These are phyloP conservation scores for Phytophthora melonis DNA, from an alignment of 352 stramenopile genomes.

Conservation along the genomic window DNA sequence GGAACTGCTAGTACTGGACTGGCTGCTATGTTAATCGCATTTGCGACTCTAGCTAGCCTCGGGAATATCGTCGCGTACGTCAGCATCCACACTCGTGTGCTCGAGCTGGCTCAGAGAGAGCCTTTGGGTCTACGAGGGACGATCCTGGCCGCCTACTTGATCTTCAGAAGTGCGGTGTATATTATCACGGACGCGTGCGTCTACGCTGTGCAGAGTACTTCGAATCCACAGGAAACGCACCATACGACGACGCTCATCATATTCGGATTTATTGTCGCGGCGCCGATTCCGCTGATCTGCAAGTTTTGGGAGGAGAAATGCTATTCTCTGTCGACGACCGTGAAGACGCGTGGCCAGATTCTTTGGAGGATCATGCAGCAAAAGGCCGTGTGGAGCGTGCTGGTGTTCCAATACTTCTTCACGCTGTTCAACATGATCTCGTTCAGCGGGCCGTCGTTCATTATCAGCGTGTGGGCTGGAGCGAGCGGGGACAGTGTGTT, in stretches of 20 bases:
- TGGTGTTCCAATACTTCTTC: conserved; percentile 55
- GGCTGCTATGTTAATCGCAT: conserved; percentile 27
- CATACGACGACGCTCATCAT: conserved; percentile 34
- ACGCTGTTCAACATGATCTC: conserved; percentile 49
- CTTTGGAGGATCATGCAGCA: conserved; percentile 66
- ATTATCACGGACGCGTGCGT: conserved; percentile 24
- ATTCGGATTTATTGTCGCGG: conserved; percentile 38
- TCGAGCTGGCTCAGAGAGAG: conserved; percentile 58
- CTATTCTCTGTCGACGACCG: conserved; percentile 49
- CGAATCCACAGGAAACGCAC: conserved; percentile 7
- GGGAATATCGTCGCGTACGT: conserved; percentile 51
- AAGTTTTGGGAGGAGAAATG: conserved; percentile 53
- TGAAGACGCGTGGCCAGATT: conserved; percentile 51
- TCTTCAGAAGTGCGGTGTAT: conserved; percentile 38
- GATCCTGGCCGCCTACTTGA: conserved; percentile 53
- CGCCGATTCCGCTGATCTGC: conserved; percentile 46
- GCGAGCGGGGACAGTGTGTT: conserved; percentile 36
- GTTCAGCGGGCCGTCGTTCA: conserved; percentile 35
- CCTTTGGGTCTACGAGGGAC: conserved; percentile 40
- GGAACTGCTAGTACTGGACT: conserved; percentile 18
- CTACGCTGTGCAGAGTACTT: conserved; percentile 12
- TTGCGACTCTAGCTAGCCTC: conserved; percentile 33
- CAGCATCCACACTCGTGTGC: conserved; percentile 46
- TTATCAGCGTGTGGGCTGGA: conserved; percentile 44
- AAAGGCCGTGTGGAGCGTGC: conserved; percentile 57